A percentile compares a stretch with the other conserved stretches of the same genome.
Conservation (phyloP, 306 rosid genomes). For the Abrus precatorius region DNA sequence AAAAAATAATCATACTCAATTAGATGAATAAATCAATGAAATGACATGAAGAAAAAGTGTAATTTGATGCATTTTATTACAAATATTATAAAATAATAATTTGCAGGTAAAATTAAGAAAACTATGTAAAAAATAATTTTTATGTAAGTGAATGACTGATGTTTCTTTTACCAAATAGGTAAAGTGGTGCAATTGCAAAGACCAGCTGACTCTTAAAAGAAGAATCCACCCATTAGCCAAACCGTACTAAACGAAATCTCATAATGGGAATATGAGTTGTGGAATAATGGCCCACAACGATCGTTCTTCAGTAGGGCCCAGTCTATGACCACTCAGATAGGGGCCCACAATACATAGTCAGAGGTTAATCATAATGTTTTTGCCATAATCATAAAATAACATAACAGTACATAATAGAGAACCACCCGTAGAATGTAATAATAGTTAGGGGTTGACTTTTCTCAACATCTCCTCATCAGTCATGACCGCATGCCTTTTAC, state of each 20-base stretch:
- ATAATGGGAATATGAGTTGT: conserved; percentile 35
- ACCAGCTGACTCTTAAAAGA: neutral
- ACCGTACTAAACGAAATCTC: neutral
- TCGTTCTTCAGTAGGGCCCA: conserved; percentile 53
- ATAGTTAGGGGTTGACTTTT: conserved; percentile 50
- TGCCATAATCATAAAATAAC: conserved; percentile 54
- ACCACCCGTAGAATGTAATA: conserved; percentile 30
- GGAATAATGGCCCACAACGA: conserved; percentile 55
- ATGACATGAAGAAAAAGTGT: too few species aligned
- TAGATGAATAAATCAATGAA: too few species aligned
- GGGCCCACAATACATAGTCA: conserved; percentile 43
- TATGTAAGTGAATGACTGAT: neutral
- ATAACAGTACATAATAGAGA: conserved; percentile 40
- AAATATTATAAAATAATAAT: too few species aligned
- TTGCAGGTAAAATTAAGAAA: too few species aligned
- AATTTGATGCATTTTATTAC: too few species aligned
- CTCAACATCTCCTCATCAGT: neutral
- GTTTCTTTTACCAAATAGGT: neutral
- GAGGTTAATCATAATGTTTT: conserved; percentile 57
- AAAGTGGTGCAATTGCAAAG: neutral
- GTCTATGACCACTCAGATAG: conserved; percentile 18
- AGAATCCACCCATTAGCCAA: neutral
- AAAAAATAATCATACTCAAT: too few species aligned
- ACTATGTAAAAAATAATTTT: too few species aligned
- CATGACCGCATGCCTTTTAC: neutral